phyloP scores from a whole-genome alignment of 2,329 filamentous ascomycete genomes.

The Pestalotiopsis sp. region DNA sequence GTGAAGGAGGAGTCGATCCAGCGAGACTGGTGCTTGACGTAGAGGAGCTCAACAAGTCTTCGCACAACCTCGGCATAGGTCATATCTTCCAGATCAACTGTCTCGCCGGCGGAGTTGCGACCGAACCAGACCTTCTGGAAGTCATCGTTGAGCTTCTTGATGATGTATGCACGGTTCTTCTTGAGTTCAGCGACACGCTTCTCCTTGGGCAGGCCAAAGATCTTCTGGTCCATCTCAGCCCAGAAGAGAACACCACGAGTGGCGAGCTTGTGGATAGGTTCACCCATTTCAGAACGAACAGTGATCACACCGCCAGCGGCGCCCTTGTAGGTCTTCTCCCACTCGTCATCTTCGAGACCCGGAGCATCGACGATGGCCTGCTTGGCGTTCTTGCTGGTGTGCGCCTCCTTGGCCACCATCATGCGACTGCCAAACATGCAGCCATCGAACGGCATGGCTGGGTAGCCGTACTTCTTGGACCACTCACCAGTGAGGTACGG shows the following conservation, averaged over 20 bases:
- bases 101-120: conserved; percentile 76
- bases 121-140: conserved; percentile 98
- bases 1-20: conserved; percentile 90
- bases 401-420: conserved; percentile 92
- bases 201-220: conserved; percentile 94
- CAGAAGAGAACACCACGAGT: conserved; percentile 96
- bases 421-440: conserved; percentile 89
- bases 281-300: conserved; percentile 97
- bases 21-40: conserved; percentile 84
- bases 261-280: conserved; percentile 98
- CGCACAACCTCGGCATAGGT: conserved; percentile 87
- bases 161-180: conserved; percentile 88
- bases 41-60: conserved; percentile 87
- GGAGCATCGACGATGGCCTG: conserved; percentile 86
- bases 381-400: conserved; percentile 86
- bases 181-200: conserved; percentile 87
- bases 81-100: conserved; percentile 93
- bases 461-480: conserved; percentile 85
- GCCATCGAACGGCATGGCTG: conserved; percentile 92
- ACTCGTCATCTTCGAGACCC: conserved; percentile 79
- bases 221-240: conserved; percentile 99
- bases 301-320: conserved; percentile 93
- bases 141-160: conserved; percentile 93
- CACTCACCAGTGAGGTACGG: conserved; percentile 89
- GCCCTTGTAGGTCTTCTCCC: conserved; percentile 93